phyloP scores from a whole-genome alignment of 805 yeast genomes.

The Yarrowia sp. region DNA sequence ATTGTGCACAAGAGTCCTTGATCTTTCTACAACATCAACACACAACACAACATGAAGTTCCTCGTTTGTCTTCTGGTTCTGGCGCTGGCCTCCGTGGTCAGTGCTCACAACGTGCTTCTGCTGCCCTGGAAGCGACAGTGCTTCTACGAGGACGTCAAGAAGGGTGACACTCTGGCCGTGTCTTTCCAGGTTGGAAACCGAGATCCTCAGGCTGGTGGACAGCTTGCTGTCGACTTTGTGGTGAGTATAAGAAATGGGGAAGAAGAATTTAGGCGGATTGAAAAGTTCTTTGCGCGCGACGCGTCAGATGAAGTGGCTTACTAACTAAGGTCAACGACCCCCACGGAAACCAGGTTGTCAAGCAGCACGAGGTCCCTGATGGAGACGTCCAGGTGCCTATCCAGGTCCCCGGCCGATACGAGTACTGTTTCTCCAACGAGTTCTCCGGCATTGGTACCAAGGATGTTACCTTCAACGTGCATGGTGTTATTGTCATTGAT shows the following conservation, averaged over 20 bases:
- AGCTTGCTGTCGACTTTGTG: constrained; percentile 57
- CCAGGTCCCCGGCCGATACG: constrained; percentile 64
- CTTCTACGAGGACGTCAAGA: constrained; percentile 77
- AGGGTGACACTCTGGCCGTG: constrained; percentile 81
- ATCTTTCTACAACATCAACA: background rate
- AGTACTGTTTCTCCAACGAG: constrained; percentile 91
- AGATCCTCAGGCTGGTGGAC: constrained; percentile 44
- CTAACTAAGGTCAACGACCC: constrained; percentile 41
- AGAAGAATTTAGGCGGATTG: background rate
- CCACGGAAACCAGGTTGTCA: constrained; percentile 49
- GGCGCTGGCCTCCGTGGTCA: constrained; percentile 28
- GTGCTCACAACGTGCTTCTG: constrained; percentile 76
- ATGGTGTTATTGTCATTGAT: constrained; percentile 85
- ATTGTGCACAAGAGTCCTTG: background rate
- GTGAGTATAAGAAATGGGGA: background rate
- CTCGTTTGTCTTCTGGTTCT: constrained; percentile 21
- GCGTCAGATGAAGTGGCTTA: background rate
- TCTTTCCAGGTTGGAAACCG: constrained; percentile 93
- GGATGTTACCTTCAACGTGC: constrained; percentile 93
- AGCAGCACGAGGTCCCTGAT: constrained; percentile 60
- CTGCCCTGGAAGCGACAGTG: constrained; percentile 85
- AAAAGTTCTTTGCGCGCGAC: background rate
- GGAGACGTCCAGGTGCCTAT: constrained; percentile 76
- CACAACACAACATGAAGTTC: constrained; percentile 18
- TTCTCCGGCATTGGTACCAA: constrained; percentile 65